Evolutionary conservation across 345 rosid genomes (phyloP), one percentile per base, ranked within the genome.

Genomic region (Boechera retrofracta): DNA sequence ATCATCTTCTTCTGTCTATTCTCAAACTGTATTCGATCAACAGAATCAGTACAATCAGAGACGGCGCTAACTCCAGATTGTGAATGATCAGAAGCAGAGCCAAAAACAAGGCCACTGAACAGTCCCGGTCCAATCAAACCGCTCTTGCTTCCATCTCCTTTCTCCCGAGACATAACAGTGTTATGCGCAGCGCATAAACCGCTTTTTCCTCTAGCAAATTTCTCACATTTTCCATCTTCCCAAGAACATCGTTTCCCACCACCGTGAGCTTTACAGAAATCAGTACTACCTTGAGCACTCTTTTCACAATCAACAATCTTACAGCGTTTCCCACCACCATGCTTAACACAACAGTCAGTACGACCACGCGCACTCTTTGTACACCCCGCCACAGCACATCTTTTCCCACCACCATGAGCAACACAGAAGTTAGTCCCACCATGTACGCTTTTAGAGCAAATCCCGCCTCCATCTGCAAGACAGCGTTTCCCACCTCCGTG

Each of bases 401-500:
- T 86, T 81, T 94, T 94, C 73, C 98, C 98, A 53, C 98, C 98
- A 36, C 98, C 97, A 56, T 93, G 98, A 15, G 93, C 95, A 38
- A 93, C 98, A 77, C 98, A 94, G 67, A 91, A 94, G 67, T 85
- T 83, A 13, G 98, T 91, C 60, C 98, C 97, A 60, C 97, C 97
- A 32, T 91, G 98, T 15, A 91, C 98, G 54, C 98, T 94, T 70
- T 91, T 94, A 0, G 96, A 91, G 77, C 97, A 94, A 67, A 91
- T 89, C 47, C 98, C 98, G 2, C 98, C 98, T 71, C 98, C 98
- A 66, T 90, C 91, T 58, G 53, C 81, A 28, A 86, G 82, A 82
- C 97, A 94, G 5, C 98, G 91, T 75, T 90, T 94, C 54, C 98
- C 97, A 29, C 97, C 98, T 73, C 98, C 98, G 7, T 94, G 98